phyloP scores from a whole-genome alignment of 2,329 filamentous ascomycete species.

The Thermomyces lanuginosus region DNA sequence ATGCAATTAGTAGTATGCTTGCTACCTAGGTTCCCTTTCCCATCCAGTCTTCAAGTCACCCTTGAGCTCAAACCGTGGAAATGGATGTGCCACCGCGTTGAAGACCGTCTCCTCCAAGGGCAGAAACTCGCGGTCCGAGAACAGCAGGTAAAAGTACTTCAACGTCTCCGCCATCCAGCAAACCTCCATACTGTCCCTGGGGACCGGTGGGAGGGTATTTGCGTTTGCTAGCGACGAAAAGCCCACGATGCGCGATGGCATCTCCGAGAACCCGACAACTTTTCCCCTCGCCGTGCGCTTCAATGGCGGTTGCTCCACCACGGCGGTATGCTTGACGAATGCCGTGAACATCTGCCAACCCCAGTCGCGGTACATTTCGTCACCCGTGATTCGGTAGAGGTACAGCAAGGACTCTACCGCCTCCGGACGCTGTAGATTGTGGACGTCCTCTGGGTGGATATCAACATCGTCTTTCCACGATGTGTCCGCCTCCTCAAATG shows the following conservation, averaged over 20 bases:
- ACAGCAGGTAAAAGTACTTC: slow-evolving; percentile 94
- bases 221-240: slow-evolving; percentile 72
- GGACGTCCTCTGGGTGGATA: slow-evolving; percentile 65
- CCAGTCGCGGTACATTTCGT: slow-evolving; percentile 80
- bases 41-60: slow-evolving; percentile 27
- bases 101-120: slow-evolving; percentile 77
- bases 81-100: slow-evolving; percentile 87
- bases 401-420: slow-evolving; percentile 94
- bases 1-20: too few relatives aligned
- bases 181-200: slow-evolving; percentile 90
- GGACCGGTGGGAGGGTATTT: slow-evolving; percentile 49
- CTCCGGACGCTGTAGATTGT: slow-evolving; percentile 90
- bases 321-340: slow-evolving; percentile 71
- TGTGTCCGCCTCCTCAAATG: slow-evolving; percentile 15
- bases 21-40: slow-evolving; percentile 15
- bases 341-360: slow-evolving; percentile 97
- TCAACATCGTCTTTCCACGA: slow-evolving; percentile 62
- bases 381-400: slow-evolving; percentile 96
- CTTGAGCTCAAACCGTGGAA: slow-evolving; percentile 70
- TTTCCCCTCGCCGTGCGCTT: slow-evolving; percentile 1
- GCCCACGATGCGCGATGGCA: slow-evolving; percentile 33
- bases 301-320: slow-evolving; percentile 41
- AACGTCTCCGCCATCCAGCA: slow-evolving; percentile 98
- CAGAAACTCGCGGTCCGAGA: slow-evolving; percentile 66
- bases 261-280: slow-evolving; percentile 1